Evolutionary conservation across 139 green algal genomes (phyloP), one percentile per base, ranked within the genome.

Genomic region (Chlorella sp.): DNA sequence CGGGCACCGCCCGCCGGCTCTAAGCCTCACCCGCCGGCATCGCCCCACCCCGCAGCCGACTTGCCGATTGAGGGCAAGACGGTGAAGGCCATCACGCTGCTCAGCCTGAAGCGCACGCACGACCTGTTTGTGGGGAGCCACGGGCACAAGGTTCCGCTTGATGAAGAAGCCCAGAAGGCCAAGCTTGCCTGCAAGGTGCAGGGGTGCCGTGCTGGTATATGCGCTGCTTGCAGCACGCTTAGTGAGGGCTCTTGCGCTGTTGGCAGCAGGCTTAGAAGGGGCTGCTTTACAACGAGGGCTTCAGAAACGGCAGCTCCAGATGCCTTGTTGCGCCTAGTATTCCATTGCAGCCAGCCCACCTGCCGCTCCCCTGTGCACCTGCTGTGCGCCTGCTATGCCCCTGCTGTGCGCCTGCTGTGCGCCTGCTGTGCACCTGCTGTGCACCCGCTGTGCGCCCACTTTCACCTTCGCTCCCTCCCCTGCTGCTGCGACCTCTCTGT

Each of bases 71-170:
- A 81, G 81, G 89, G 88, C 3, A 96, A 96, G 89, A 98, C 96
- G 0, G 79, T 99, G 0, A 97, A 98, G 81, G 92, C 91, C 3
- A 82, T 99, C 28, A 95, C 94, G 12, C 53, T 97, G 9, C 91
- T 97, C 71, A 94, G 91, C 11, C 64, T 98, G 0, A 99, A 99
- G 89, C 94, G 97, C 12, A 98, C 95, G 0, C 95, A 94, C 76
- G 97, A 99, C 36, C 73, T 99, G 81, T 99, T 99, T 87, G 91
- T 92, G 24, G 91, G 91, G 26, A 96, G 95, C 90, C 91, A 95
- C n/a, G 90, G 93, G 3, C 89, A 95, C 60, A 92, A 91, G 53
- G 76, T 93, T 28, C 89, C 92, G 19, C 53, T 96, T 0, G 95
- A 98, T 85, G 93, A 96, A 64, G 88, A 92, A 11, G 95, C 94